Evolutionary conservation across 768 basidiomycete genomes (phyloP), one percentile per base, ranked within the genome.

Genomic region (Lentinula sp.): DNA sequence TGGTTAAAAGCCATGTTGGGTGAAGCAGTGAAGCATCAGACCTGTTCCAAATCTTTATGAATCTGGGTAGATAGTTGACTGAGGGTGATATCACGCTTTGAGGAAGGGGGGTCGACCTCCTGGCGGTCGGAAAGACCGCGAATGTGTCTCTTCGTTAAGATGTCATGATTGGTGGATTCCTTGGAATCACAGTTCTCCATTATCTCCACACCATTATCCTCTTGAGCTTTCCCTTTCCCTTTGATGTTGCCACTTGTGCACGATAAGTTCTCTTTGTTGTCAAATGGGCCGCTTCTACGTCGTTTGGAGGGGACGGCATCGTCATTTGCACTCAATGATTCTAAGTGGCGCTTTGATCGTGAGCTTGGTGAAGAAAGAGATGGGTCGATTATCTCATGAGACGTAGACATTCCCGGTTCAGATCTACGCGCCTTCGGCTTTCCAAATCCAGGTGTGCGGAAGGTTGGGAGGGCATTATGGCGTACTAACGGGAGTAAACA

Each of bases 401-500:
- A 21, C 18, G 34, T 35, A 57, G 61, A 51, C 6, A 11, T 43
- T n/a, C 42, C 31, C 48, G 65, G 53, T 63, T 61, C 37, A 52
- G 46, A 34, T 53, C 63, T 52, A 18, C 59, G 60, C 7, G 61
- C 18, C 15, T 63, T 39, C 40, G 68, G 58, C 66, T 74, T 76
- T 50, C 66, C 65, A 62, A 79, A 80, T 4, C 77, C 77, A 4
- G 82, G 75, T 0, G 82, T 81, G 1, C 78, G 76, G 63, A 82
- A 80, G 1, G 78, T 71, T 0, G 79, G 73, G 2, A 80, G 70
- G 2, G 66, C 32, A 31, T 70, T 21, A 53, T 59, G 62, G 43
- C 60, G 68, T 72, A 18, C 65, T 71, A n/a, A 49, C 72, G 76
- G 56, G 48, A 40, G 8, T 28, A 48, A 34, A 23, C 32, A 32